A percentile compares a stretch with the other conserved stretches of the same genome.
Evolutionary conservation across 371 early-diverging fungal species (phyloP).

Genomic region (Mucor circinelloides): DNA sequence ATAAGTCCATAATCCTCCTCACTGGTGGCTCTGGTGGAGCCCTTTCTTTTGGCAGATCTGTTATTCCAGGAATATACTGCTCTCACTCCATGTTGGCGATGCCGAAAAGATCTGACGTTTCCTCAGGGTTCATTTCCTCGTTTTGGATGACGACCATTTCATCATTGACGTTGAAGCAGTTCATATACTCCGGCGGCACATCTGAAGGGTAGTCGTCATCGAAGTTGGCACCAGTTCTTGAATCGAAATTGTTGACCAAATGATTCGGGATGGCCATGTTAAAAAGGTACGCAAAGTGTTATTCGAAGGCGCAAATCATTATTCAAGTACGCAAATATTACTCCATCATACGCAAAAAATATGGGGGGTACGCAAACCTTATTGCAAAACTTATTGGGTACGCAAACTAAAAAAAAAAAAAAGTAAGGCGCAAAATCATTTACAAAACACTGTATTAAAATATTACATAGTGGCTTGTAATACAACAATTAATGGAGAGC

Average conservation of each 20-base stretch:
- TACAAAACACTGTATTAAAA: no score
- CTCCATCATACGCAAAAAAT: background rate
- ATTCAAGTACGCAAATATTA: background rate
- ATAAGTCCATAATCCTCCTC: constrained; percentile 10
- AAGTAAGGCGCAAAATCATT: no score
- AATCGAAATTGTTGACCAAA: background rate
- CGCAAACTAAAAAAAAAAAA: no score
- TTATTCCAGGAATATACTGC: constrained; percentile 8
- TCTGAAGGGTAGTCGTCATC: background rate
- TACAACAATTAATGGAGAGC: background rate
- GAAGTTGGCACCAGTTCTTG: background rate
- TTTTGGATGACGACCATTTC: background rate
- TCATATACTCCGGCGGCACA: constrained; percentile 21
- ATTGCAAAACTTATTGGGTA: no score
- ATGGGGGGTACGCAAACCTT: no score
- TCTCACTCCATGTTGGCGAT: background rate
- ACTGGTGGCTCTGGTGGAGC: constrained; percentile 1
- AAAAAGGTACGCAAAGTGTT: background rate
- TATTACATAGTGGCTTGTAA: background rate
- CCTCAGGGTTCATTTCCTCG: background rate
- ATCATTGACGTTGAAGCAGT: constrained; percentile 20
- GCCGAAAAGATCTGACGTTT: background rate
- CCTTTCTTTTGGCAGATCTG: background rate
- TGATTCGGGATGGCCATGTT: background rate
- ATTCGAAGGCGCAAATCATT: background rate